These are phyloP conservation scores for Lactarius deliciosus DNA, from an alignment of 768 basidiomycete genomes.

Conservation along the genomic window DNA sequence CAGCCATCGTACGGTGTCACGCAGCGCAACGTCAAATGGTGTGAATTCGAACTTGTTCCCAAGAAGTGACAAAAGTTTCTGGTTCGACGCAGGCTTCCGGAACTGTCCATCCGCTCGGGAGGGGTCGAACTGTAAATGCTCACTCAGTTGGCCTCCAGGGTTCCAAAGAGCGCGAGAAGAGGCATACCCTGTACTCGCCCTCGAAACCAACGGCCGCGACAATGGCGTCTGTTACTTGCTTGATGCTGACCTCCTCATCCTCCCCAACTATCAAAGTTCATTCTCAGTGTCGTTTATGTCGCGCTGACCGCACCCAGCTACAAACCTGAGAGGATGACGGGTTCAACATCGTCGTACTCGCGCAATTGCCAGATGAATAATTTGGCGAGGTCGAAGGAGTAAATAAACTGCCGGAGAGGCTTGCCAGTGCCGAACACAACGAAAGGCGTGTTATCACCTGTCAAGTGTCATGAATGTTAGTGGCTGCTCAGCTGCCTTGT, in stretches of 20 bases:
- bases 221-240: conserved; percentile 86
- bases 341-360: conserved; percentile 90
- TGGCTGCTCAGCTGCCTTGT: neutral
- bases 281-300: neutral
- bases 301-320: neutral
- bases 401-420: conserved; percentile 96
- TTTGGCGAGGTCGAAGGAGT: conserved; percentile 93
- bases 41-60: conserved; percentile 81
- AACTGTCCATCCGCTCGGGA: conserved; percentile 88
- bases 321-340: conserved; percentile 85
- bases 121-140: conserved; percentile 68
- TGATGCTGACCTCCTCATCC: conserved; percentile 93
- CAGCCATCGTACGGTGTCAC: conserved; percentile 85
- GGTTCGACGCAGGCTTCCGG: conserved; percentile 95
- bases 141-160: conserved; percentile 1
- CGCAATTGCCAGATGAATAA: conserved; percentile 91
- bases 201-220: conserved; percentile 79
- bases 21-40: conserved; percentile 81
- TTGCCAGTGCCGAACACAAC: conserved; percentile 87
- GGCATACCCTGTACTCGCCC: conserved; percentile 67
- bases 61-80: conserved; percentile 74
- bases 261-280: conserved; percentile 66
- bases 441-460: conserved; percentile 73
- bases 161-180: neutral
- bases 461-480: conserved; percentile 41